Percentiles rank a stretch among this genome's conserved stretches.
phyloP scores from a whole-genome alignment of 2,329 filamentous ascomycete species.

The Grosmannia serpens region DNA sequence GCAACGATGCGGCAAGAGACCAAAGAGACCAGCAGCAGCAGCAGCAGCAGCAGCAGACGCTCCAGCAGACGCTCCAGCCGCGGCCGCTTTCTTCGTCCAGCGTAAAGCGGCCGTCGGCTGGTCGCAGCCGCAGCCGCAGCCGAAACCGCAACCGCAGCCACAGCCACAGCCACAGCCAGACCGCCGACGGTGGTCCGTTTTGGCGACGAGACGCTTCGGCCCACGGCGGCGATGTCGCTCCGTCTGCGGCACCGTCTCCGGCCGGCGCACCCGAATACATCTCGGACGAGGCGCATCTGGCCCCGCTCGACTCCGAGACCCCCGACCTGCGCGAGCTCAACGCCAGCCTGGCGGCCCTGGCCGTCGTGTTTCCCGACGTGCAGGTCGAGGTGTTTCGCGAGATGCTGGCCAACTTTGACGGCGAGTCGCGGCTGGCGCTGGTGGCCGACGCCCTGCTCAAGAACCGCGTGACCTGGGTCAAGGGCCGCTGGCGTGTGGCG shows the following conservation, averaged over 20 bases:
- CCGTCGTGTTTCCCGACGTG: conserved; percentile 67
- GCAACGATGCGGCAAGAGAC: too few relatives aligned
- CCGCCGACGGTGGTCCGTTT: background rate
- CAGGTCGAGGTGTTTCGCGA: conserved; percentile 74
- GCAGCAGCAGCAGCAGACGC: background rate
- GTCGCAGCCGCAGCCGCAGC: background rate
- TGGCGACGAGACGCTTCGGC: background rate
- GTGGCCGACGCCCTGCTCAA: conserved; percentile 69
- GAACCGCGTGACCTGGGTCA: conserved; percentile 57
- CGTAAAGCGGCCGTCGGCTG: background rate
- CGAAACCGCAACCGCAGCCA: background rate
- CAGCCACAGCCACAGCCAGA: background rate
- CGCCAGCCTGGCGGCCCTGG: conserved; percentile 53
- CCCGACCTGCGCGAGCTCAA: conserved; percentile 61
- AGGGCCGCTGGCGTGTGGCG: conserved; percentile 49
- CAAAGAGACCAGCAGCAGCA: background rate
- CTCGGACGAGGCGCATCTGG: conserved; percentile 43
- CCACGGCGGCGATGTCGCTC: background rate
- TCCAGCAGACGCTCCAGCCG: too few relatives aligned
- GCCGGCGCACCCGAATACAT: conserved; percentile 33
- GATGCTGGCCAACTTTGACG: conserved; percentile 63
- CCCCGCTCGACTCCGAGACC: conserved; percentile 34
- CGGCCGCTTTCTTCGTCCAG: background rate
- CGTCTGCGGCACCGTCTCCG: background rate
- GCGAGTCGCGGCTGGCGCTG: conserved; percentile 64